These are phyloP conservation scores for Heteromeles arbutifolia DNA, from an alignment of 306 rosid genomes.

Conservation along the genomic window DNA sequence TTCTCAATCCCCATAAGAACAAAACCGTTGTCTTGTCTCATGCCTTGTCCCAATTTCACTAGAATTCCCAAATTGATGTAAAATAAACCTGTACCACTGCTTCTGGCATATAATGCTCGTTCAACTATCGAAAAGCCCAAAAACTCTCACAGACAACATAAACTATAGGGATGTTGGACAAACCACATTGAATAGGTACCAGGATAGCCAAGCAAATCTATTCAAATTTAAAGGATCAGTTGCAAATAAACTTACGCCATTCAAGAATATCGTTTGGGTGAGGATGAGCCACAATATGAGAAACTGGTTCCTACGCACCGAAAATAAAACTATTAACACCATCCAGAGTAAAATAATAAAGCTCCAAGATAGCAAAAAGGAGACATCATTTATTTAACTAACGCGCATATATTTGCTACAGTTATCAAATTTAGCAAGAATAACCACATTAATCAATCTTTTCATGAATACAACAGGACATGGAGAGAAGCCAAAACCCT, in stretches of 20 bases:
- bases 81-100: too few relatives aligned
- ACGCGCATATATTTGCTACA: neutral
- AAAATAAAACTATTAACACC: constrained; percentile 25
- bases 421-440: neutral
- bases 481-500: neutral
- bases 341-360: neutral
- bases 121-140: too few relatives aligned
- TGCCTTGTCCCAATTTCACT: neutral
- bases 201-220: neutral
- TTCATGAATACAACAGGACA: neutral
- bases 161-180: neutral
- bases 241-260: constrained; percentile 79
- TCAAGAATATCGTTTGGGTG: constrained; percentile 92
- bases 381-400: neutral
- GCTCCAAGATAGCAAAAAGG: neutral
- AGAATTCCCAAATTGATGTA: neutral
- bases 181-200: neutral
- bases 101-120: neutral
- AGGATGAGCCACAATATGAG: constrained; percentile 93
- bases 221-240: neutral
- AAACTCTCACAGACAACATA: neutral
- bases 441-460: neutral
- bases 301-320: constrained; percentile 80
- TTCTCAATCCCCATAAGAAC: neutral
- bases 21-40: neutral